Evolutionary conservation across 345 rosid species (phyloP), one percentile per base, ranked within the genome.

Genomic region (Lenwebbia sp.): DNA sequence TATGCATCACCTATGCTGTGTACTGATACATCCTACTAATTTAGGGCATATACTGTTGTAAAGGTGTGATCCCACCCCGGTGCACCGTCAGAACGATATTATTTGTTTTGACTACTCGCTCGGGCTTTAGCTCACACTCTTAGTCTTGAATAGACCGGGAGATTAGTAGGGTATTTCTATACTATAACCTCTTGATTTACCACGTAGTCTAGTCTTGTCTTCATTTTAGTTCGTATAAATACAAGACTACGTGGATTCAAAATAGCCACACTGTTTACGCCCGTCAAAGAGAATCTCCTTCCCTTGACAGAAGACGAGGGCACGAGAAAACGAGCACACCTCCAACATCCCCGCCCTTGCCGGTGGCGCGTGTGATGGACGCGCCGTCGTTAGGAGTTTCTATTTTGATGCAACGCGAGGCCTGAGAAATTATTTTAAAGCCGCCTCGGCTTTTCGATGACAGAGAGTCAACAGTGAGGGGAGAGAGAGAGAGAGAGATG

Each of bases 401-500:
- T 44, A 19, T 19, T 22, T 37, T 19, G 81, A 33, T 37, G 81
- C 26, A 21, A 70, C 81, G 47, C 7, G 23, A 70, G 26, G 47
- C 81, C 47, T 37, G 26, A 2, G 47, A 13, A 40, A 37, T 2
- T 37, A 37, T 37, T 37, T 37, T 5, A 19, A 21, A 37, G 81
- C 81, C 47, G 81, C 37, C 26, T 19, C 25, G n/a, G 60, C 60
- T 84, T 57, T 15, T 33, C 40, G 55, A 65, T 6, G 57, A 22
- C 87, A 21, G 86, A 86, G 60, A 86, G 90, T 89, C 93, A 91
- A 91, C 82, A 14, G 82, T 49, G 62, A 37, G 56, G 58, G 58
- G 21, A 14, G 82, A 54, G 78, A 65, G 23, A 15, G 76, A 30
- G 78, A 88, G 91, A 90, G 82, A 70, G 92, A 90, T 13, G 76